Evolutionary conservation across 306 rosid species (phyloP).

Genomic region (Heteromeles arbutifolia): DNA sequence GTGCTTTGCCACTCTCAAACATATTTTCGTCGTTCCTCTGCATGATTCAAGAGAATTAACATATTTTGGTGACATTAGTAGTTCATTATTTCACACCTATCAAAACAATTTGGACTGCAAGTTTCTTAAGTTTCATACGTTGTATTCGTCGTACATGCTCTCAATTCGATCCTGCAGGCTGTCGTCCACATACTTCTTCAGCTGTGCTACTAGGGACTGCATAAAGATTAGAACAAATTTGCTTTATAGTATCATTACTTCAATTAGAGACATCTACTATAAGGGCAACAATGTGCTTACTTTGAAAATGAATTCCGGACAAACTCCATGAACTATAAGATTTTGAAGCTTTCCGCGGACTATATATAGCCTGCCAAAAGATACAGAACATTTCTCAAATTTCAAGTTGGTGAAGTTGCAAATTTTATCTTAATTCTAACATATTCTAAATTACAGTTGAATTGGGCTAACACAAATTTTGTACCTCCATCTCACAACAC

Average conservation of each 20-base stretch:
- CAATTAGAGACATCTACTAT: too few species aligned
- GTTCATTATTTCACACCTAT: background rate
- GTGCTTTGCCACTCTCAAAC: slow-evolving; percentile 28
- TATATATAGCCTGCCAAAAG: slow-evolving; percentile 41
- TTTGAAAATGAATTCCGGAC: slow-evolving; percentile 52
- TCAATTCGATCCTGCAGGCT: slow-evolving; percentile 32
- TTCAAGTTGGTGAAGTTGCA: background rate
- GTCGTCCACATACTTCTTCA: slow-evolving; percentile 33
- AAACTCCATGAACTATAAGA: slow-evolving; percentile 49
- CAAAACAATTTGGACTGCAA: background rate
- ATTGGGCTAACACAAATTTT: background rate
- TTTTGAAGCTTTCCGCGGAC: slow-evolving; percentile 63
- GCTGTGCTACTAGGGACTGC: slow-evolving; percentile 43
- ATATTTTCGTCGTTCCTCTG: slow-evolving; percentile 40
- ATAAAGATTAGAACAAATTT: background rate
- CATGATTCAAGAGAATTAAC: background rate
- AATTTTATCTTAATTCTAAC: background rate
- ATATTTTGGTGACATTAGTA: background rate
- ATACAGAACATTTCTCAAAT: background rate
- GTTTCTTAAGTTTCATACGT: slow-evolving; percentile 26
- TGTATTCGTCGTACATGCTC: slow-evolving; percentile 47
- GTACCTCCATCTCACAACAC: background rate
- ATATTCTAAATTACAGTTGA: background rate
- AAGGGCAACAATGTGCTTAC: slow-evolving; percentile 22
- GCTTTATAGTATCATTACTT: background rate